A percentile compares a stretch with the other conserved stretches of the same genome.
Evolutionary conservation across 768 basidiomycete species (phyloP).

Genomic region (Russula sp.): DNA sequence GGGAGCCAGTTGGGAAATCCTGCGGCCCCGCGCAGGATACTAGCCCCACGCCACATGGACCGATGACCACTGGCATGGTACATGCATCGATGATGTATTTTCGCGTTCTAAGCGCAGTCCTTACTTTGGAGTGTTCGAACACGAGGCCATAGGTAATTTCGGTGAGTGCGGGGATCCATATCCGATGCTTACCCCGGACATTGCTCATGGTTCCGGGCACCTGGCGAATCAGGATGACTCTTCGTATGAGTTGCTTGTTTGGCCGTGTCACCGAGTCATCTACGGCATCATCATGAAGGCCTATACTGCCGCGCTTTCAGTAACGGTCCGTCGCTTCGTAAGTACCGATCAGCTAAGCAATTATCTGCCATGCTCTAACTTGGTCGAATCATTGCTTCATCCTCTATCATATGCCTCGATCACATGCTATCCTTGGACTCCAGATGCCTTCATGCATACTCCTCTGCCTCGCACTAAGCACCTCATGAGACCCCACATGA

Average conservation of each 20-base stretch:
- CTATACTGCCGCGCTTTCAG: background rate
- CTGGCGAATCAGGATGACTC: background rate
- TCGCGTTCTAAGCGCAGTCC: background rate
- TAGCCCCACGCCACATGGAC: constrained; percentile 1
- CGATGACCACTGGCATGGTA: background rate
- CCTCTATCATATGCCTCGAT: constrained; percentile 13
- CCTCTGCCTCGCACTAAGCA: constrained; percentile 1
- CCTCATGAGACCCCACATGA: constrained; percentile 18
- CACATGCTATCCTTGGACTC: constrained; percentile 12
- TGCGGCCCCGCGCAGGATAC: background rate
- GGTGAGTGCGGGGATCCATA: background rate
- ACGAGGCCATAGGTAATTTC: background rate
- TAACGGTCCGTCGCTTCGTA: background rate
- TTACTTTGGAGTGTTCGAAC: background rate
- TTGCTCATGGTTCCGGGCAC: background rate
- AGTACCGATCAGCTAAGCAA: background rate
- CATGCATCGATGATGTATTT: constrained; percentile 4
- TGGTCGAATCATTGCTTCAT: background rate
- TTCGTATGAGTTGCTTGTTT: constrained; percentile 6
- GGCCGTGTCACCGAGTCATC: background rate
- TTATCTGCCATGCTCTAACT: background rate
- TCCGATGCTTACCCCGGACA: background rate
- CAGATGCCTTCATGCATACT: constrained; percentile 5
- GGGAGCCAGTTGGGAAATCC: constrained; percentile 2
- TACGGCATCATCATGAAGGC: background rate